Percentiles rank a stretch among this genome's conserved stretches.
These are phyloP conservation scores for Gracilaria vermiculophylla DNA, from an alignment of 23 red algal species.

Conservation along the genomic window DNA sequence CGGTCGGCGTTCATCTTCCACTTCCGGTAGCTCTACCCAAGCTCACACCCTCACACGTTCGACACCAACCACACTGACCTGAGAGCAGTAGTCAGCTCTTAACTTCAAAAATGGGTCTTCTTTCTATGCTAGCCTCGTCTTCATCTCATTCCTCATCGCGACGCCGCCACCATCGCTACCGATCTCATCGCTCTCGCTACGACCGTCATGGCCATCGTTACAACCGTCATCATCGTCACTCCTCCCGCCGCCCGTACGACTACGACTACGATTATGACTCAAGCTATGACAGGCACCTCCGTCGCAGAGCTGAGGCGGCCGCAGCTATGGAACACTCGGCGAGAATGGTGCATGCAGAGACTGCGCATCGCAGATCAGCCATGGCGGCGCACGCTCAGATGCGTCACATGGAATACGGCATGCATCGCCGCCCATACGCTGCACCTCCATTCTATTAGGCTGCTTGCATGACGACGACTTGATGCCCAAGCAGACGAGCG, in stretches of 20 bases:
- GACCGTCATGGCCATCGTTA: background rate
- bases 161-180: background rate
- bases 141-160: conserved; percentile 1
- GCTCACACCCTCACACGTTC: background rate
- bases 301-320: conserved; percentile 6
- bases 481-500: background rate
- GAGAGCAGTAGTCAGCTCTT: background rate
- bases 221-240: conserved; percentile 1
- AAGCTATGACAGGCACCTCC: conserved; percentile 1
- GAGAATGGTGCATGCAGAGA: background rate
- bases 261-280: conserved; percentile 18
- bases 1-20: background rate
- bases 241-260: conserved; percentile 10
- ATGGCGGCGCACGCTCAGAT: background rate
- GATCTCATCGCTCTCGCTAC: conserved; percentile 27
- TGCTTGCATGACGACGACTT: background rate
- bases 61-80: background rate
- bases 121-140: background rate
- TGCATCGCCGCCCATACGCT: background rate
- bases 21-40: background rate
- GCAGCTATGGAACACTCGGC: conserved; percentile 21
- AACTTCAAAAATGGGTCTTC: conserved; percentile 20
- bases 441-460: background rate
- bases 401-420: conserved; percentile 2
- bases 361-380: conserved; percentile 2